Evolutionary conservation across 352 stramenopile genomes (phyloP).

Genomic region (Phytopythium cucurbitacearum): DNA sequence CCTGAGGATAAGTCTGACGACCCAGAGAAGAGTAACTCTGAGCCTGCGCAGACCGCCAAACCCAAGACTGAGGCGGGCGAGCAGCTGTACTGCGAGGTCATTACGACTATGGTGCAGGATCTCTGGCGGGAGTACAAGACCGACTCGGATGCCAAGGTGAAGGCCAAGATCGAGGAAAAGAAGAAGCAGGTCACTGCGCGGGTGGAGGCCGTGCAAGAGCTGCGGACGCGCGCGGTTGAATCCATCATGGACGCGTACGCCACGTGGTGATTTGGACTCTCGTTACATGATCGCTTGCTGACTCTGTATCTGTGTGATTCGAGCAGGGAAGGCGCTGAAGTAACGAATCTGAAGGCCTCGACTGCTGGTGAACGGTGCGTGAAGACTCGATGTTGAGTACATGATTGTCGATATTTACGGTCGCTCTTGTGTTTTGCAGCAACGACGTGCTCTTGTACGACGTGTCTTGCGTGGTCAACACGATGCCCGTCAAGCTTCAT

Average conservation of each 20-base stretch:
- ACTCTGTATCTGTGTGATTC: neutral
- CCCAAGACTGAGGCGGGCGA: neutral
- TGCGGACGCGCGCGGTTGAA: slow-evolving; percentile 49
- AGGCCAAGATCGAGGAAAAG: slow-evolving; percentile 79
- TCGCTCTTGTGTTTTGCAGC: slow-evolving; percentile 9
- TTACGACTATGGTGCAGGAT: slow-evolving; percentile 67
- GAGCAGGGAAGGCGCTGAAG: slow-evolving; percentile 37
- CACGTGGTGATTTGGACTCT: neutral
- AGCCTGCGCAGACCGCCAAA: slow-evolving; percentile 1
- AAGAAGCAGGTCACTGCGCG: slow-evolving; percentile 59
- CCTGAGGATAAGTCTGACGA: slow-evolving; percentile 13
- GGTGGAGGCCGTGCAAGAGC: slow-evolving; percentile 52
- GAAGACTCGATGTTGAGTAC: neutral
- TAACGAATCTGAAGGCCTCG: slow-evolving; percentile 37
- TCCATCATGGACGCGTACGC: slow-evolving; percentile 66
- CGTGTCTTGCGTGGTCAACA: slow-evolving; percentile 69
- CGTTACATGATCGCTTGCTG: no score
- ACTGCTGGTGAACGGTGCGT: slow-evolving; percentile 23
- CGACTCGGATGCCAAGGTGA: slow-evolving; percentile 51
- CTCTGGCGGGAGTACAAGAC: slow-evolving; percentile 55
- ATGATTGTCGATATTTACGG: neutral
- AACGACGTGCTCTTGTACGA: slow-evolving; percentile 81
- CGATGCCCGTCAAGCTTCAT: slow-evolving; percentile 60
- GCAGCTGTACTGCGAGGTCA: slow-evolving; percentile 64
- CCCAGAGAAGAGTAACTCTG: neutral